Conservation (phyloP, 495 filamentous ascomycete genomes). For the Venustampulla echinocandica region DNA sequence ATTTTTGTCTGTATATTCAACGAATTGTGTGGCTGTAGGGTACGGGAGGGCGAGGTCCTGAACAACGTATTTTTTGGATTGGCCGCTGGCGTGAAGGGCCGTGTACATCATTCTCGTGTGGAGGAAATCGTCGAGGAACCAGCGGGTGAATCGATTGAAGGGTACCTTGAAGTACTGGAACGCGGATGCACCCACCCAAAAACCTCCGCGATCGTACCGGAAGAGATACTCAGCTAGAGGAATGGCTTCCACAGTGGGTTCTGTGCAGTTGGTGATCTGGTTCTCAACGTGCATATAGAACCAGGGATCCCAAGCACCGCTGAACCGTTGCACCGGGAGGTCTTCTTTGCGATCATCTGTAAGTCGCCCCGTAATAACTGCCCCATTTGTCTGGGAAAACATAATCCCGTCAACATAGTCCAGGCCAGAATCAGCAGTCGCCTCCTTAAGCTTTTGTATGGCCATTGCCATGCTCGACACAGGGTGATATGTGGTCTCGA, state of each 20-base stretch:
- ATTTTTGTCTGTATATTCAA: conserved; percentile 40
- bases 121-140: conserved; percentile 53
- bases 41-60: conserved; percentile 52
- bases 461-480: conserved; percentile 35
- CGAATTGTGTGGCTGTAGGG: conserved; percentile 37
- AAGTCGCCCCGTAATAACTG: conserved; percentile 43
- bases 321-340: conserved; percentile 32
- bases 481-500: conserved; percentile 47
- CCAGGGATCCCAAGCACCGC: conserved; percentile 41
- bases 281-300: conserved; percentile 43
- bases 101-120: conserved; percentile 58
- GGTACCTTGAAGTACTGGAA: conserved; percentile 50
- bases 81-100: conserved; percentile 47
- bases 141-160: conserved; percentile 45
- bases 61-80: conserved; percentile 43
- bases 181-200: conserved; percentile 48
- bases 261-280: conserved; percentile 11
- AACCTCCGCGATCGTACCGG: conserved; percentile 51
- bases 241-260: conserved; percentile 33
- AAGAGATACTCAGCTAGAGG: conserved; percentile 50
- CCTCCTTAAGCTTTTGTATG: conserved; percentile 23
- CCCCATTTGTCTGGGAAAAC: conserved; percentile 41
- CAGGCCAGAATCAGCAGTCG: conserved; percentile 20
- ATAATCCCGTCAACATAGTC: conserved; percentile 42
- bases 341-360: conserved; percentile 27